Conservation (phyloP, 2,329 filamentous ascomycete genomes). For the Ophiocordyceps camponoti-leonardi region DNA sequence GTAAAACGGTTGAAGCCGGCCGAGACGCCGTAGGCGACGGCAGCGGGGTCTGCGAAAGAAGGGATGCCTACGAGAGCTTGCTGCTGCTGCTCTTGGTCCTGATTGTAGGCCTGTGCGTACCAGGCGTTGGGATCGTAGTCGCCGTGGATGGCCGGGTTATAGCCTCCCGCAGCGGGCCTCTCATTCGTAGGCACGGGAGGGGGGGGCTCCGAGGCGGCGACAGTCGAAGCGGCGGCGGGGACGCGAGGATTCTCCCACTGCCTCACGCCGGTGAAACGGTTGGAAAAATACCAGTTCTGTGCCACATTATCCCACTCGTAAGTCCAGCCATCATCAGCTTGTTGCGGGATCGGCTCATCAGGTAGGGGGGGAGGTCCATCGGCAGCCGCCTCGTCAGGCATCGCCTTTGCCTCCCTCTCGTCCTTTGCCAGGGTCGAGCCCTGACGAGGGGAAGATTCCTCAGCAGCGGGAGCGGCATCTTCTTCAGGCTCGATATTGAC, state of each 20-base stretch:
- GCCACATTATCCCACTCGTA: constrained; percentile 55
- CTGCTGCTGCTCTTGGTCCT: constrained; percentile 12
- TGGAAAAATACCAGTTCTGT: constrained; percentile 69
- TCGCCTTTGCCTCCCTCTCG: neutral
- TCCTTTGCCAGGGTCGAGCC: neutral
- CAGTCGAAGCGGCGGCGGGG: constrained; percentile 18
- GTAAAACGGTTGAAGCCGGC: constrained; percentile 87
- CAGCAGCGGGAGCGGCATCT: constrained; percentile 4
- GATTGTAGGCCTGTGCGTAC: constrained; percentile 52
- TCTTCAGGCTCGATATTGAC: constrained; percentile 3
- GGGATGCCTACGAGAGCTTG: constrained; percentile 10
- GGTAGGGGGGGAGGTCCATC: constrained; percentile 24
- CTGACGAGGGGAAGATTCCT: neutral
- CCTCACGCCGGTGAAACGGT: constrained; percentile 54
- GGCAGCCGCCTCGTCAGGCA: constrained; percentile 16
- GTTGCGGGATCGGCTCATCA: constrained; percentile 24
- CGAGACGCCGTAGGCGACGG: constrained; percentile 44
- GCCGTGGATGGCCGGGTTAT: constrained; percentile 92
- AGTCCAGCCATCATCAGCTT: constrained; percentile 65
- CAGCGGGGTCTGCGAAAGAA: constrained; percentile 9
- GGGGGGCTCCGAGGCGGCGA: neutral
- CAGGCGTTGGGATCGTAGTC: constrained; percentile 93
- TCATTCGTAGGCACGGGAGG: constrained; percentile 17
- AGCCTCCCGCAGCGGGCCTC: constrained; percentile 46
- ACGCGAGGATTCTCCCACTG: constrained; percentile 83